Evolutionary conservation across 495 filamentous ascomycete species (phyloP).

Genomic region (Amniculicola lignicola): DNA sequence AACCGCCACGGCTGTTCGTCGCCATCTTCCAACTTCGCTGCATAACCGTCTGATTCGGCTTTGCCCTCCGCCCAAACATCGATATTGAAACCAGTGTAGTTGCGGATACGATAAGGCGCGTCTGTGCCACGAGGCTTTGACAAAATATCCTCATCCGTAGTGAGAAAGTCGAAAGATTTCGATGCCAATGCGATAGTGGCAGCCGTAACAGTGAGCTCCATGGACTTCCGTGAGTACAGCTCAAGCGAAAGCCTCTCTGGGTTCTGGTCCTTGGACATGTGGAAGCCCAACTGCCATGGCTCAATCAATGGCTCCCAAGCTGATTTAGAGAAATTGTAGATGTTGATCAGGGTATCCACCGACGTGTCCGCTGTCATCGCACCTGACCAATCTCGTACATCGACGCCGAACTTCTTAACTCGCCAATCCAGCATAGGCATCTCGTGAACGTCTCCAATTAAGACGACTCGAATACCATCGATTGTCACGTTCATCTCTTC

Average conservation of each 20-base stretch:
- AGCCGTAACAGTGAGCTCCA: slow-evolving; percentile 90
- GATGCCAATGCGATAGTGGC: slow-evolving; percentile 90
- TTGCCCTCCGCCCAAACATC: slow-evolving; percentile 65
- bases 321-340: slow-evolving; percentile 98
- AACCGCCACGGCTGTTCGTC: slow-evolving; percentile 94
- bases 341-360: slow-evolving; percentile 89
- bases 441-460: slow-evolving; percentile 95
- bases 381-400: slow-evolving; percentile 85
- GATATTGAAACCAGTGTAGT: slow-evolving; percentile 90
- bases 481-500: slow-evolving; percentile 82
- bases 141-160: slow-evolving; percentile 84
- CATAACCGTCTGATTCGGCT: slow-evolving; percentile 57
- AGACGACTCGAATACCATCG: slow-evolving; percentile 84
- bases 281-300: slow-evolving; percentile 91
- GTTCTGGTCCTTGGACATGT: slow-evolving; percentile 73
- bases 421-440: slow-evolving; percentile 91
- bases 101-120: slow-evolving; percentile 88
- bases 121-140: slow-evolving; percentile 90
- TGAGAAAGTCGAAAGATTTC: slow-evolving; percentile 87
- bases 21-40: slow-evolving; percentile 82
- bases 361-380: slow-evolving; percentile 81
- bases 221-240: slow-evolving; percentile 76
- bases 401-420: slow-evolving; percentile 81
- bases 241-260: slow-evolving; percentile 79
- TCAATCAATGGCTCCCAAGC: slow-evolving; percentile 96